Evolutionary conservation across 371 early-diverging fungal genomes (phyloP).

Genomic region (Rhizopus sp.): DNA sequence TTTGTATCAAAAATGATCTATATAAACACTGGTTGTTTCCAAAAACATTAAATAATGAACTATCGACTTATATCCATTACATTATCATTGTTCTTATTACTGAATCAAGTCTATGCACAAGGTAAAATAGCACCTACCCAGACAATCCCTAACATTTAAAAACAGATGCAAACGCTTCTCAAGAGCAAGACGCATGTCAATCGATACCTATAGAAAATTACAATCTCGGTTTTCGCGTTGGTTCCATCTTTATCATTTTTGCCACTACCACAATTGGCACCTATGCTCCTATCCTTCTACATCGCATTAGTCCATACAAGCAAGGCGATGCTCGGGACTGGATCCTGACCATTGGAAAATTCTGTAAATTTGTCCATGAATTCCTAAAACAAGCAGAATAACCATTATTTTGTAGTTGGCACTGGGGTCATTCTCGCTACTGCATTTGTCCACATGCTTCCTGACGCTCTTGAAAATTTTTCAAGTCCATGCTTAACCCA

Average conservation of each 20-base stretch:
- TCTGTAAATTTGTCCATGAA: slow-evolving; percentile 30
- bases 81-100: neutral
- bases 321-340: slow-evolving; percentile 33
- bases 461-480: slow-evolving; percentile 43
- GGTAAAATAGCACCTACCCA: neutral
- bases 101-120: slow-evolving; percentile 8
- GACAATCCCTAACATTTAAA: neutral
- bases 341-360: slow-evolving; percentile 44
- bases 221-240: slow-evolving; percentile 36
- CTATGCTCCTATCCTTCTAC: slow-evolving; percentile 39
- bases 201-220: slow-evolving; percentile 31
- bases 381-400: neutral
- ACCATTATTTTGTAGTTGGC: slow-evolving; percentile 29
- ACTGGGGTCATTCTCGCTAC: slow-evolving; percentile 51
- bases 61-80: neutral
- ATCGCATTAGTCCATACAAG: slow-evolving; percentile 31
- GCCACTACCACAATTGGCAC: slow-evolving; percentile 26
- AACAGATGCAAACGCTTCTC: neutral
- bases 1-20: neutral
- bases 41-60: slow-evolving; percentile 1
- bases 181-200: slow-evolving; percentile 26
- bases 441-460: slow-evolving; percentile 52
- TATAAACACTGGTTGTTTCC: slow-evolving; percentile 2
- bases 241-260: slow-evolving; percentile 30
- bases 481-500: slow-evolving; percentile 38